phyloP scores from a whole-genome alignment of 2,329 filamentous ascomycete species.

The Neurospora crassa region DNA sequence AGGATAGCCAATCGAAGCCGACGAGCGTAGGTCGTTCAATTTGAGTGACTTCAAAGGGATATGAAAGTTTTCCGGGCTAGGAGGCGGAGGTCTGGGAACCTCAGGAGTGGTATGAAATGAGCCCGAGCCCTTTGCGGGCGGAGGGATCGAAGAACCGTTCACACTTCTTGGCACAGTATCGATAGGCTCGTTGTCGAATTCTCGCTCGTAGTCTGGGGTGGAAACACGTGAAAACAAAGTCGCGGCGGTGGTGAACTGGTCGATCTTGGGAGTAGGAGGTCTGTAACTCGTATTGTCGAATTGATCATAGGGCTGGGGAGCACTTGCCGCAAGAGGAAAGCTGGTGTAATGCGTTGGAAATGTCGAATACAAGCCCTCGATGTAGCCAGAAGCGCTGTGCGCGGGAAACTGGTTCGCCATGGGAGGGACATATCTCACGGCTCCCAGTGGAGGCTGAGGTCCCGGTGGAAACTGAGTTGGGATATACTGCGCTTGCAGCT shows the following conservation, averaged over 20 bases:
- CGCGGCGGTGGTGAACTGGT: neutral
- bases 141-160: neutral
- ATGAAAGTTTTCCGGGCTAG: neutral
- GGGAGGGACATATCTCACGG: neutral
- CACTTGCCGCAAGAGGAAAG: neutral
- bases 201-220: neutral
- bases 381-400: neutral
- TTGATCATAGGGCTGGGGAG: neutral
- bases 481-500: neutral
- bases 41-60: neutral
- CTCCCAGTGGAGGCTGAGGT: neutral
- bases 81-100: neutral
- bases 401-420: neutral
- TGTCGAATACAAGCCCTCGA: neutral
- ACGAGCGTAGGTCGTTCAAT: neutral
- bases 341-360: neutral
- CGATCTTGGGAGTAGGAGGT: neutral
- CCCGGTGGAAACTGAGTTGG: neutral
- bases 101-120: neutral
- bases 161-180: neutral
- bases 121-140: neutral
- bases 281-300: neutral
- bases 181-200: neutral
- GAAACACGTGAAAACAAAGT: neutral
- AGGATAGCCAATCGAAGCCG: neutral